Evolutionary conservation across 164 flowering plant species (phyloP).

Genomic region (Vitis rupestris): DNA sequence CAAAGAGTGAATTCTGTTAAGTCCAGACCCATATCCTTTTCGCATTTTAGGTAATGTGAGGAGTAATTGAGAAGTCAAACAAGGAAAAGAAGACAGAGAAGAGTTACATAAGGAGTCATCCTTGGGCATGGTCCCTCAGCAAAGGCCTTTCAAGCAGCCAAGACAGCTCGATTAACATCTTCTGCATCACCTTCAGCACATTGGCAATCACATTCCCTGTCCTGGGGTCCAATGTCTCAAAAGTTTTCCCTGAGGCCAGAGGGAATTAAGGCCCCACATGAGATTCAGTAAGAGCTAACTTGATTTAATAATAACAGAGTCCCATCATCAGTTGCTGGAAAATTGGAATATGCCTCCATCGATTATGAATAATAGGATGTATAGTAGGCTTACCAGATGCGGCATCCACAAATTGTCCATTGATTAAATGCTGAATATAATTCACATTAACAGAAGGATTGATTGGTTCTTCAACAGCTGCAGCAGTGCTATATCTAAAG

Average conservation of each 20-base stretch:
- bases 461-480: conserved; percentile 46
- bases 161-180: conserved; percentile 63
- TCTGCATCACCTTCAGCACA: conserved; percentile 71
- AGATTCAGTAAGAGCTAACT: neutral
- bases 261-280: neutral
- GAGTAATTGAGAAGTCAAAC: too few relatives aligned
- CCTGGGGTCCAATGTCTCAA: conserved; percentile 65
- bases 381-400: conserved; percentile 50
- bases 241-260: conserved; percentile 52
- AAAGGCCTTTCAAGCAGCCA: conserved; percentile 72
- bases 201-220: conserved; percentile 68
- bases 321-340: neutral
- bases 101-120: conserved; percentile 39
- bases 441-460: conserved; percentile 44
- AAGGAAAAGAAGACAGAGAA: neutral
- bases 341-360: neutral
- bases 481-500: conserved; percentile 41
- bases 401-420: conserved; percentile 67
- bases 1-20: too few relatives aligned
- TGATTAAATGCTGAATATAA: conserved; percentile 49
- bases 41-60: too few relatives aligned
- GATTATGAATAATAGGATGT: neutral
- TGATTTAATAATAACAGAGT: too few relatives aligned
- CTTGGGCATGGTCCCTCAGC: conserved; percentile 79
- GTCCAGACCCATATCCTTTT: neutral